A percentile compares a stretch with the other conserved stretches of the same genome.
Conservation (phyloP, 2,329 filamentous ascomycete species). For the Fusarium udum region DNA sequence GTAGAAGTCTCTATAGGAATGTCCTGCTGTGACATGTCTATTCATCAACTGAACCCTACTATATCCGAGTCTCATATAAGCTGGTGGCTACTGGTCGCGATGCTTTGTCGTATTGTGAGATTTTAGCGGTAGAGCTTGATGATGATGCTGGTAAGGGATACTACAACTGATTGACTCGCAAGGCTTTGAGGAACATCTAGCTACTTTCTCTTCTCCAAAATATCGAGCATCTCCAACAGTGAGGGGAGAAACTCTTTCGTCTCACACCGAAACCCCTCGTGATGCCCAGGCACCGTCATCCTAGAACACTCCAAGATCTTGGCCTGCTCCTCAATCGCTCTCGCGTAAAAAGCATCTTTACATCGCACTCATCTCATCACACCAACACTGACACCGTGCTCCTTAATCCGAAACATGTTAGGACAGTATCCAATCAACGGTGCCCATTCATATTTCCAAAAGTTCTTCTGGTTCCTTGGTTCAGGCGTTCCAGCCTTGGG, state of each 20-base stretch:
- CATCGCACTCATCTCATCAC: not conserved
- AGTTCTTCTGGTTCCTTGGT: not conserved
- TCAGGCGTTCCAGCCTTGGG: not conserved
- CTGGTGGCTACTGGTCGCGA: not conserved
- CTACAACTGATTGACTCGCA: rapidly evolving
- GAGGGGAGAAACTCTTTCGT: not conserved
- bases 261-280: constrained; percentile 7
- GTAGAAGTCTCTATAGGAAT: not conserved
- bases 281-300: constrained; percentile 3
- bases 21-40: not conserved
- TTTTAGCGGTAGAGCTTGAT: rapidly evolving
- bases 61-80: not conserved
- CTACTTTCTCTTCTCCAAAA: not conserved
- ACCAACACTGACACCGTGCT: not conserved
- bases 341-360: not conserved
- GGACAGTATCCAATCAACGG: not conserved
- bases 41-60: not conserved
- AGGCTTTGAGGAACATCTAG: rapidly evolving
- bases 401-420: not conserved
- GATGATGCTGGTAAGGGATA: rapidly evolving
- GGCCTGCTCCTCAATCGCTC: not conserved
- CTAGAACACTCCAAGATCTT: not conserved
- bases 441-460: constrained; percentile 5
- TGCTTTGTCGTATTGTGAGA: not conserved
- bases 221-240: not conserved